Percentiles rank a stretch among this genome's conserved stretches.
These are phyloP conservation scores for Phytophthora rubi DNA, from an alignment of 352 stramenopile species.

Conservation along the genomic window DNA sequence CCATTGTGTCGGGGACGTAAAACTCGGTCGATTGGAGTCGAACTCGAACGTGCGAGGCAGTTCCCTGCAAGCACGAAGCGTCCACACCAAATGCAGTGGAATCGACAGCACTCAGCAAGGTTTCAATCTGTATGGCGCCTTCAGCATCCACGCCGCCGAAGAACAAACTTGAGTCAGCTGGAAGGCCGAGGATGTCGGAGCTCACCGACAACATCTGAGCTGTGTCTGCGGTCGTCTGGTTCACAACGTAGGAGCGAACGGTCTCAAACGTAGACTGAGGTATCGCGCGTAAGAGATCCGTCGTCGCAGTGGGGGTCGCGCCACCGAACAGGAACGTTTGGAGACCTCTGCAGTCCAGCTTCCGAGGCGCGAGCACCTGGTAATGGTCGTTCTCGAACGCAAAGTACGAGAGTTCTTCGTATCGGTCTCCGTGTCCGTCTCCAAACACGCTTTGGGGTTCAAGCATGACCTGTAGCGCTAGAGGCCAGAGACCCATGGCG, in stretches of 20 bases:
- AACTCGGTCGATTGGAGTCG: conserved; percentile 44
- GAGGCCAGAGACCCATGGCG: conserved; percentile 47
- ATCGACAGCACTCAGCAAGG: conserved; percentile 31
- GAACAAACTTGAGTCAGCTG: conserved; percentile 28
- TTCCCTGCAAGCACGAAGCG: conserved; percentile 27
- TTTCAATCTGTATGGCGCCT: conserved; percentile 43
- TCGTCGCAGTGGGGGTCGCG: conserved; percentile 10
- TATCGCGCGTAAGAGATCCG: conserved; percentile 37
- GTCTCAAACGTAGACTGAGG: conserved; percentile 25
- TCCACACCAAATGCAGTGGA: conserved; percentile 35
- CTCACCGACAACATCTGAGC: conserved; percentile 24
- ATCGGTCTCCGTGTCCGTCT: conserved; percentile 51
- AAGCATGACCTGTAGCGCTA: conserved; percentile 37
- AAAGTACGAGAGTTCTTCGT: conserved; percentile 43
- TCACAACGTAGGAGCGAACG: conserved; percentile 30
- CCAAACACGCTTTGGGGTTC: conserved; percentile 45
- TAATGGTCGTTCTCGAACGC: conserved; percentile 48
- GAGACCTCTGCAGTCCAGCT: conserved; percentile 35
- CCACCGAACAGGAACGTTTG: conserved; percentile 25
- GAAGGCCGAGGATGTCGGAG: conserved; percentile 33
- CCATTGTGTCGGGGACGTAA: conserved; percentile 32
- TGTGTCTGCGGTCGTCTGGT: conserved; percentile 25
- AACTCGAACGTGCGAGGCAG: conserved; percentile 34
- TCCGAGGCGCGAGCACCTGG: conserved; percentile 34
- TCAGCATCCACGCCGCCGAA: conserved; percentile 45